These are phyloP conservation scores for Cladobotryum protrusum DNA, from an alignment of 2,329 filamentous ascomycete genomes.

Conservation along the genomic window DNA sequence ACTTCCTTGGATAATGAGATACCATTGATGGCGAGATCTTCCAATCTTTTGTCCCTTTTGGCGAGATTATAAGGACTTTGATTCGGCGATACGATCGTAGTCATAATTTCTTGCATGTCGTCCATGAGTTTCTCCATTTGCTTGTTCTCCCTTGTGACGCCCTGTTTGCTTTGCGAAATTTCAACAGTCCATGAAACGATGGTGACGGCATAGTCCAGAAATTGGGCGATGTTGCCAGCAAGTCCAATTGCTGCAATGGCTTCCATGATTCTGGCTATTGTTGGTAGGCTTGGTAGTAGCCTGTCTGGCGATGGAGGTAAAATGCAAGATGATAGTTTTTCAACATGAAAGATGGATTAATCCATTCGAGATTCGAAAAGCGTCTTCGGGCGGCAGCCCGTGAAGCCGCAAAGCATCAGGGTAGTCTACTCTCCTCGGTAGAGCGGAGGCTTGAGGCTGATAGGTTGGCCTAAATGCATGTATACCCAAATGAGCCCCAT, in stretches of 20 bases:
- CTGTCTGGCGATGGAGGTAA: no score
- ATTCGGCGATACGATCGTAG: neutral
- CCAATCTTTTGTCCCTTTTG: neutral
- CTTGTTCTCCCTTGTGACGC: neutral
- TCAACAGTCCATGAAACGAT: neutral
- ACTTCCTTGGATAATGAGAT: neutral
- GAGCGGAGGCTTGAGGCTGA: no score
- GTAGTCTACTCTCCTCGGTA: no score
- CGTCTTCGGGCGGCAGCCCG: no score
- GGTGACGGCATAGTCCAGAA: constrained; percentile 1
- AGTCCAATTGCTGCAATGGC: neutral
- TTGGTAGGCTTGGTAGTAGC: no score
- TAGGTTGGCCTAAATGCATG: no score
- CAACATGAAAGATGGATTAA: no score
- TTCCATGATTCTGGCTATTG: neutral
- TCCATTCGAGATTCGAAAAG: no score
- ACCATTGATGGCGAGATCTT: neutral
- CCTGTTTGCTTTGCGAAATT: neutral
- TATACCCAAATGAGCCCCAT: no score
- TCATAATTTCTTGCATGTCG: neutral
- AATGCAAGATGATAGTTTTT: no score
- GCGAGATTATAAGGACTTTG: no score
- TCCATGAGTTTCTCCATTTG: neutral
- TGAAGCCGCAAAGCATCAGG: no score
- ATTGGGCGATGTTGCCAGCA: constrained; percentile 3